Base-by-base conservation (phyloP, 805 yeast genomes). In the Lachancea lanzarotensis region DNA sequence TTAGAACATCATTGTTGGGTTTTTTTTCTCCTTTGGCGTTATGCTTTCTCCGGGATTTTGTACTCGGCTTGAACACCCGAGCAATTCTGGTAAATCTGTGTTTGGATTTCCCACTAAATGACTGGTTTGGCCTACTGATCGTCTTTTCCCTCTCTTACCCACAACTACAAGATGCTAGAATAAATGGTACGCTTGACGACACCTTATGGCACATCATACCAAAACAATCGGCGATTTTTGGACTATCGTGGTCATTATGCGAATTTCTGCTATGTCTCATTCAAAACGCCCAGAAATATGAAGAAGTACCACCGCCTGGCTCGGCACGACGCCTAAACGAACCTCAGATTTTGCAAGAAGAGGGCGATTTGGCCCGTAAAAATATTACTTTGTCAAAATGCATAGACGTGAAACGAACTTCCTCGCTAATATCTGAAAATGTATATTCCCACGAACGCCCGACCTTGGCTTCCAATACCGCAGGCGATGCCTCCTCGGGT, bases 181-280 rank as follows among this genome's bases (percentile, higher is more conserved):
- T n/a, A 27, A 26, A 7, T 5, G 34, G 35, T 15, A 19, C 33
- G 13, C 22, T 48, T 12, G 45, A 42, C 12, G 52, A 57, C 13
- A 44, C 51, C 30, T 51, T 59, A 19, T 70, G 72, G 71, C 70
- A 69, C 40, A 57, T 70, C n/a, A 65, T 67, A 2, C 71, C 68
- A 35, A 59, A 67, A 38, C 71, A 69, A 50, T 61, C 68, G 1
- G 69, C 58, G 43, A 45, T 69, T 7, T 69, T 68, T 48, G 74
- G 72, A 3, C 50, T 65, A 11, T 57, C 59, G 1, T 68, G 70
- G 65, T 57, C 68, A 27, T 32, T 67, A 10, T 59, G 60, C 33
- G 72, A 69, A 41, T 50, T 65, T 2, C 42, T 60, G 20, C 49
- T 60, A 13, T 50, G 64, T 27, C 46, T 63, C 2, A 26, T 56